Percentiles rank a stretch among this genome's conserved stretches.
Evolutionary conservation across 805 yeast species (phyloP).

Genomic region (Candida sphagnicola): DNA sequence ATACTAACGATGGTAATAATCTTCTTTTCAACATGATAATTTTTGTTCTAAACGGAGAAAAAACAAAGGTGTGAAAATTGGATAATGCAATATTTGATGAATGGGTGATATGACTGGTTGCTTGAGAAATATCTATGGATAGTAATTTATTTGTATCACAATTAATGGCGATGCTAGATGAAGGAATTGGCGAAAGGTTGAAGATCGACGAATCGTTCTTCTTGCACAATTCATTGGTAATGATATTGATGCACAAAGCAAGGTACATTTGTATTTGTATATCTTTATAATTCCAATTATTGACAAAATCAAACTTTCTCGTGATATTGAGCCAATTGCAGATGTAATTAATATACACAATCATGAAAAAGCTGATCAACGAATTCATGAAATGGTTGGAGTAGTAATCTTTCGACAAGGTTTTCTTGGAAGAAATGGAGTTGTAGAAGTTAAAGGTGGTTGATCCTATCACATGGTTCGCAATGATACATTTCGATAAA

Average conservation of each 20-base stretch:
- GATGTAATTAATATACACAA: slow-evolving; percentile 17
- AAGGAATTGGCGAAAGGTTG: slow-evolving; percentile 11
- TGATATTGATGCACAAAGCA: slow-evolving; percentile 24
- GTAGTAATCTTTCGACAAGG: slow-evolving; percentile 11
- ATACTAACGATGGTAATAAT: slow-evolving; percentile 1
- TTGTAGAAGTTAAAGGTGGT: slow-evolving; percentile 19
- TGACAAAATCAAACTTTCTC: slow-evolving; percentile 4
- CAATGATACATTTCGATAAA: slow-evolving; percentile 27
- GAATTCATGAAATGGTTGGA: slow-evolving; percentile 16
- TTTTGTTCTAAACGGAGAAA: slow-evolving; percentile 19
- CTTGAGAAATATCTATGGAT: slow-evolving; percentile 4
- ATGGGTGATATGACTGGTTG: neutral
- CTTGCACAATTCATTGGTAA: slow-evolving; percentile 7
- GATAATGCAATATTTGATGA: slow-evolving; percentile 13
- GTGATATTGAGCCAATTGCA: slow-evolving; percentile 9
- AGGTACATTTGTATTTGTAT: slow-evolving; percentile 8
- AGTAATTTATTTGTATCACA: slow-evolving; percentile 9
- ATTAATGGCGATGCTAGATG: slow-evolving; percentile 7
- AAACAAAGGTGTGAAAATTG: slow-evolving; percentile 25
- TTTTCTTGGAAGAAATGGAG: slow-evolving; percentile 15
- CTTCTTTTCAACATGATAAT: slow-evolving; percentile 9
- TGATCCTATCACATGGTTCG: slow-evolving; percentile 27
- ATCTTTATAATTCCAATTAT: slow-evolving; percentile 6
- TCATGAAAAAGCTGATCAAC: slow-evolving; percentile 17
- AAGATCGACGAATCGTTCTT: slow-evolving; percentile 12